Conservation (phyloP, 495 filamentous ascomycete genomes). For the Penicillium cinerascens region DNA sequence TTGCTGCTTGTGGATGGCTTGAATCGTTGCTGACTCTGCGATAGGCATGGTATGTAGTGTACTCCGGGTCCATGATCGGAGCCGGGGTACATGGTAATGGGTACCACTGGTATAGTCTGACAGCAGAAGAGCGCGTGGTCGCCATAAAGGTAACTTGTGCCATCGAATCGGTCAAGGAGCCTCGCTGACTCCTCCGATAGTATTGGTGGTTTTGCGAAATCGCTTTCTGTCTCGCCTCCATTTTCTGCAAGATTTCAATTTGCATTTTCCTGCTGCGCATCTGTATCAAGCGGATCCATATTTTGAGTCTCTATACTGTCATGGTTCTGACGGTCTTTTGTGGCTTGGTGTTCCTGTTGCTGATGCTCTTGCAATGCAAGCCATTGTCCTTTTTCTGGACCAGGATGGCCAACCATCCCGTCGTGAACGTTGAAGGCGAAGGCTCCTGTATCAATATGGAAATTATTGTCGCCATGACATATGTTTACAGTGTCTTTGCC, state of each 20-base stretch:
- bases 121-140: constrained; percentile 24
- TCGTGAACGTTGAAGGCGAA: constrained; percentile 24
- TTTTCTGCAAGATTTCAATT: constrained; percentile 42
- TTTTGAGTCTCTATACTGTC: constrained; percentile 36
- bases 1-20: too few species aligned
- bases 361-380: constrained; percentile 43
- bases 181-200: too few species aligned
- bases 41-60: constrained; percentile 36
- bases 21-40: too few species aligned
- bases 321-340: constrained; percentile 33
- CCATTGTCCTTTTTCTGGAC: constrained; percentile 44
- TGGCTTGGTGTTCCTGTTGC: constrained; percentile 37
- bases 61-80: constrained; percentile 39
- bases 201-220: constrained; percentile 46
- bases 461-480: constrained; percentile 38
- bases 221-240: constrained; percentile 40
- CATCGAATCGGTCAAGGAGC: too few species aligned
- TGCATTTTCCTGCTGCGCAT: constrained; percentile 48
- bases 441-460: constrained; percentile 38
- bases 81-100: constrained; percentile 38
- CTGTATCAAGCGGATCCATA: constrained; percentile 32
- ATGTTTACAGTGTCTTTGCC: constrained; percentile 41
- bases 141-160: constrained; percentile 34
- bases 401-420: constrained; percentile 9
- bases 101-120: constrained; percentile 20